Base-by-base conservation (phyloP, 1,139 yeast genomes). In the Protomyces inundatus region DNA sequence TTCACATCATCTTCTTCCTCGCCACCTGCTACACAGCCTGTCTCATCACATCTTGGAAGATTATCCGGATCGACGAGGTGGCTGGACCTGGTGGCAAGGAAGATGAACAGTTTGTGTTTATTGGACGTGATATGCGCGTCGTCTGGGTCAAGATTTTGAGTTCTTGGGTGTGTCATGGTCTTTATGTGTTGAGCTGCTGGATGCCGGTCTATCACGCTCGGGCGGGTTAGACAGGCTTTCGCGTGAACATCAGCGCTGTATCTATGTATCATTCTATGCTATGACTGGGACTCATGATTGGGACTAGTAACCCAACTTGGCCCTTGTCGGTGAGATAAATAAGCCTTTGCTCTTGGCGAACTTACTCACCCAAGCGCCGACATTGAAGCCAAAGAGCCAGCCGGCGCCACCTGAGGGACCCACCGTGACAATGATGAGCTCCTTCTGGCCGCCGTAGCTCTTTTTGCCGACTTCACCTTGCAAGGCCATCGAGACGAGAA, bases 21-120 rank as follows among this genome's bases (percentile, higher is more conserved):
- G 98, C 98, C 0, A 93, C 98, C 0, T 98, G 93, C 75, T 95
- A 96, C 83, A 91, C 93, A 58, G 97, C 98, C 0, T 90, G 97
- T 0, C 79, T 95, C 68, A 80, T 95, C 66, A 95, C 98, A 0
- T 88, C 63, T 9, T 66, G 67, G 67, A 55, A 62, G 50, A 55
- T 66, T 33, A 51, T 61, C 54, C 42, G 30, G 54, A 39, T 60
- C n/a, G 64, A 64, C 51, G 57, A 55, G 36, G 64, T 53, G 16
- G 23, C 40, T 16, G 34, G 40, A 12, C 35, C 35, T 10, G 56
- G 55, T 9, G 66, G 62, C 12, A 85, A 86, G 70, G 96, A 89
- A 70, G 87, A 86, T 67, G 96, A 95, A 6, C 95, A 90, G 68
- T 95, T 95, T 73, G 86, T 90, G 6, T 98, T 98, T 0, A 98